Evolutionary conservation across 192 early-diverging fungal species (phyloP).

Genomic region (Kappamyces sp.): DNA sequence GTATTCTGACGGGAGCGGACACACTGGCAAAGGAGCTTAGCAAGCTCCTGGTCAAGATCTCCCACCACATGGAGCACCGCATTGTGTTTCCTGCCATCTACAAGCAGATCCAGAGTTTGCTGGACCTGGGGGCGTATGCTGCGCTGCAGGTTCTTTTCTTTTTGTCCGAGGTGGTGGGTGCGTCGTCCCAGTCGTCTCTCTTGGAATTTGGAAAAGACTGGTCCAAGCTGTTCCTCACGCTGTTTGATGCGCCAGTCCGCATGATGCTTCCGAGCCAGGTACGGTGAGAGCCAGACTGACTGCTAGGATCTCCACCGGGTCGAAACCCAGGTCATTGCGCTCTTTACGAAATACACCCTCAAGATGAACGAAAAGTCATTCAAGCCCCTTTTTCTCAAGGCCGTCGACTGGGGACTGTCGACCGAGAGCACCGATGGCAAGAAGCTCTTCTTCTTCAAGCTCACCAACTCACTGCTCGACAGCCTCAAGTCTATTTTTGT

Average conservation of each 20-base stretch:
- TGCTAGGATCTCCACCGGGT: constrained; percentile 20
- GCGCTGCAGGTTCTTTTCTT: constrained; percentile 63
- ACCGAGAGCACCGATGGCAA: constrained; percentile 19
- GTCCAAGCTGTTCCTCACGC: constrained; percentile 78
- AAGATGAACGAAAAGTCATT: constrained; percentile 93
- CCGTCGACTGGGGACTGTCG: constrained; percentile 67
- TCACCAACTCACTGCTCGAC: constrained; percentile 37
- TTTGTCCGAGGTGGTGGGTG: constrained; percentile 55
- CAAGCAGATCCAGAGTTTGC: constrained; percentile 36
- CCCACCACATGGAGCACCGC: constrained; percentile 55
- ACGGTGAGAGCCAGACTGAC: constrained; percentile 26
- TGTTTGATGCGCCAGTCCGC: constrained; percentile 29
- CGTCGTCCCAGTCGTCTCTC: constrained; percentile 61
- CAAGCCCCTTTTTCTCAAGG: constrained; percentile 86
- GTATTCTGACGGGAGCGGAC: not conserved
- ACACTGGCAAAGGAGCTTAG: constrained; percentile 16
- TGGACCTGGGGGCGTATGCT: constrained; percentile 30
- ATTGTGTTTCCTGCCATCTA: constrained; percentile 59
- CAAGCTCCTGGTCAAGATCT: constrained; percentile 45
- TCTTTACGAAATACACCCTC: constrained; percentile 78
- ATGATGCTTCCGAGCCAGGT: constrained; percentile 25
- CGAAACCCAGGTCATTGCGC: constrained; percentile 64
- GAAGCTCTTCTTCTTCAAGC: constrained; percentile 36
- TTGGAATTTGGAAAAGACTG: constrained; percentile 69
- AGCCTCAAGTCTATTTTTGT: constrained; percentile 59